A percentile compares a stretch with the other conserved stretches of the same genome.
Conservation (phyloP, 129 eudicot genomes). For the Flaveria linearis region DNA sequence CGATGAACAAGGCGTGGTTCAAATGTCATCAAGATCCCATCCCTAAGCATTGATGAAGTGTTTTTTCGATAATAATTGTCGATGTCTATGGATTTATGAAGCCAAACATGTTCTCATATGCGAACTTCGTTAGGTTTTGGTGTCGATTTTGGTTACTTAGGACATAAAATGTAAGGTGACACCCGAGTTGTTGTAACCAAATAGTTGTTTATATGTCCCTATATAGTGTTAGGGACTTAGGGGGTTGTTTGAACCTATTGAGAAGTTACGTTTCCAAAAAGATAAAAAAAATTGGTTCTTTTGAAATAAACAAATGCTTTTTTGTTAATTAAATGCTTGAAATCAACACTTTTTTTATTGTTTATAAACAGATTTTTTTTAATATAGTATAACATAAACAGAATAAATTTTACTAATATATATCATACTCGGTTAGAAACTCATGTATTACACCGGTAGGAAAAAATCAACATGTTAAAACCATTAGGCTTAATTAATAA, state of each 20-base stretch:
- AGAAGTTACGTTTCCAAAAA: conserved; percentile 23
- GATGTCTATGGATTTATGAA: conserved; percentile 1
- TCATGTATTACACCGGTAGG: too few species aligned
- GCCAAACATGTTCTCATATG: conserved; percentile 3
- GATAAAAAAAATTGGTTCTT: neutral
- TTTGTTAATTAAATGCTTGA: neutral
- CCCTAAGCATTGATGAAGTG: conserved; percentile 21
- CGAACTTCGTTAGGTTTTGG: conserved; percentile 23
- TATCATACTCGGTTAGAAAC: too few species aligned
- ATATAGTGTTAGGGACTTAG: neutral
- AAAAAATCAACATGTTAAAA: too few species aligned
- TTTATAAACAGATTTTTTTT: too few species aligned
- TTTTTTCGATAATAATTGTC: conserved; percentile 7
- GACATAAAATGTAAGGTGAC: conserved; percentile 34
- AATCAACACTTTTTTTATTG: too few species aligned
- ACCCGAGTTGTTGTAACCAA: conserved; percentile 13
- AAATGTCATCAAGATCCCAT: conserved; percentile 37
- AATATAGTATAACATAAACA: too few species aligned
- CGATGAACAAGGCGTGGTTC: conserved; percentile 30
- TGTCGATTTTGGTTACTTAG: neutral
- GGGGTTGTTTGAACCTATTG: conserved; percentile 20
- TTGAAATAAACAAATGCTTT: neutral
- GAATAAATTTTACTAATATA: too few species aligned
- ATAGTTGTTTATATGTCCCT: conserved; percentile 23
- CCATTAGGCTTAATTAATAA: too few species aligned